These are phyloP conservation scores for Oxyria digyna DNA, from an alignment of 148 eudicot genomes.

Conservation along the genomic window DNA sequence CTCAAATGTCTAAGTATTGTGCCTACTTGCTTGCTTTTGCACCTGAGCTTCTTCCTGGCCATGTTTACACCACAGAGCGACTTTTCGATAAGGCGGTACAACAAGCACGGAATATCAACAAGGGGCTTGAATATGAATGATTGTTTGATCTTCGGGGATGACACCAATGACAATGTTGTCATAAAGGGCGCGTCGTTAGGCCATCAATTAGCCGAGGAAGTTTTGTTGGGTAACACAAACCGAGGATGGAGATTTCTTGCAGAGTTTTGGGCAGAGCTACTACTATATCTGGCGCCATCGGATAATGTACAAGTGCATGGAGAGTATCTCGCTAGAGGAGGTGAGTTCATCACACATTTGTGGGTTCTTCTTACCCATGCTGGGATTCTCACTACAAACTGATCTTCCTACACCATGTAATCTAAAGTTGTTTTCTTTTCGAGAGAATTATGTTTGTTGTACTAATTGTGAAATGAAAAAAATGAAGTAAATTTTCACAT, in stretches of 20 bases:
- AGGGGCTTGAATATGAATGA: background rate
- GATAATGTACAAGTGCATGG: background rate
- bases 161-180: background rate
- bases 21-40: slow-evolving; percentile 2
- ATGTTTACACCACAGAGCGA: background rate
- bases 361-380: slow-evolving; percentile 9
- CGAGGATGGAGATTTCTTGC: slow-evolving; percentile 6
- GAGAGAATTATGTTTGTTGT: background rate
- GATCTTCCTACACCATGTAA: background rate
- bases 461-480: too few relatives aligned
- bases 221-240: background rate
- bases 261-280: slow-evolving; percentile 1
- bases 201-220: background rate
- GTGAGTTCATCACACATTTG: slow-evolving; percentile 8
- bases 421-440: background rate
- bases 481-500: too few relatives aligned
- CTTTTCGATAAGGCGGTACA: background rate
- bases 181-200: background rate
- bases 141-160: background rate
- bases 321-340: slow-evolving; percentile 3
- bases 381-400: background rate
- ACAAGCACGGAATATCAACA: background rate
- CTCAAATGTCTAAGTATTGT: slow-evolving; percentile 1
- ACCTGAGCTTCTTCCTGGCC: background rate
- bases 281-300: slow-evolving; percentile 1